Evolutionary conservation across 83 land plant species (phyloP), one percentile per base, ranked within the genome.

Genomic region (Picea abies): DNA sequence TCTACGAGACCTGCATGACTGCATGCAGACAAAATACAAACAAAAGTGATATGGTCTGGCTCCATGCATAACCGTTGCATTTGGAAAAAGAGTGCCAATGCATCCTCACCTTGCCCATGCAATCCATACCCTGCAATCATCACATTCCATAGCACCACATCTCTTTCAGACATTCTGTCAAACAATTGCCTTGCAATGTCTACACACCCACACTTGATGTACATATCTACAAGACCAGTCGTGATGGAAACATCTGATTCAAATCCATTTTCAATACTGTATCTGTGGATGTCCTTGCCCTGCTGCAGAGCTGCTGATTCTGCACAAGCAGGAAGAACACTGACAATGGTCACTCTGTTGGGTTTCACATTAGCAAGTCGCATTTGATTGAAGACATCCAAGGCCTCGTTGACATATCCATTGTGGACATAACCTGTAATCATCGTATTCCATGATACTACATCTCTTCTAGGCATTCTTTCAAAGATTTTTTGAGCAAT

Each of bases 21-120:
- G 64, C 80, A 78, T 11, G 80, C 80, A 60, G 80, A 29, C 29
- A 78, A 16, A 29, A 78, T 62, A 26, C 80, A 58, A 60, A 25
- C 26, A 65, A 65, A n/a, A 1, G 69, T 65, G 26, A 65, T n/a
- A 25, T n/a, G 26, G 26, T 65, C 69, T n/a, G 69, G 69, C 15
- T n/a, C n/a, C 22, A 65, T 25, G 22, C 26, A 65, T 6, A 25
- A 65, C 22, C 10, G 69, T 65, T 65, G 69, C 69, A 65, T 65
- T 25, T 65, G 69, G 11, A 11, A n/a, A 65, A 65, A 65, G 26
- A 65, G 69, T 65, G 69, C 22, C 11, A 65, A n/a, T 65, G 69
- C 26, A 65, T 65, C 69, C 22, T 25, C 26, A 65, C 26, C 69
- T n/a, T 11, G 25, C 22, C 29, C 69, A 66, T 25, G 10, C 29